These are phyloP conservation scores for Silene noctiflora DNA, from an alignment of 179 eudicot genomes.

Conservation along the genomic window DNA sequence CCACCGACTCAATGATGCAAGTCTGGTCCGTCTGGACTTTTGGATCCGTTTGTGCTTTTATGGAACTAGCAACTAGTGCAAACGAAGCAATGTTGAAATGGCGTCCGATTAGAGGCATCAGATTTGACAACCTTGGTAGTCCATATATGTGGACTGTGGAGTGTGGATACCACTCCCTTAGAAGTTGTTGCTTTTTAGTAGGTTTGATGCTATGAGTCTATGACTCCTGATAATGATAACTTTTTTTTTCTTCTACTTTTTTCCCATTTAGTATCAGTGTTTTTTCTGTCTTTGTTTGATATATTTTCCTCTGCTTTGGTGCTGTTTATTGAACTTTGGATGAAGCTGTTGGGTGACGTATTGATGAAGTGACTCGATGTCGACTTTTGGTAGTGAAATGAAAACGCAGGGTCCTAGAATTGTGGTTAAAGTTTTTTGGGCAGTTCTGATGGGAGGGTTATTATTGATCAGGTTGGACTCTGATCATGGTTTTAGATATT, in stretches of 20 bases:
- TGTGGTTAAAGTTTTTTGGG: background rate
- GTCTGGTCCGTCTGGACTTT: background rate
- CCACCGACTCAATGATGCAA: background rate
- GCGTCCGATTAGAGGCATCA: background rate
- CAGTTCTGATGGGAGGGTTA: background rate
- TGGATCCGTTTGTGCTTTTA: background rate
- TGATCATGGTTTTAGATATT: too few species aligned
- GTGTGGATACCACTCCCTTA: too few species aligned
- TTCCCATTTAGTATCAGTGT: background rate
- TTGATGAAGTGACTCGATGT: background rate
- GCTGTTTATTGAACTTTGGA: background rate
- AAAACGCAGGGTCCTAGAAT: background rate
- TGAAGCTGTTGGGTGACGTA: background rate
- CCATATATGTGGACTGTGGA: too few species aligned
- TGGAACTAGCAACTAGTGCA: background rate
- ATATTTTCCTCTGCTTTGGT: background rate
- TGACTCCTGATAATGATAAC: background rate
- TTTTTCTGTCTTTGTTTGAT: background rate
- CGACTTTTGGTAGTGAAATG: background rate
- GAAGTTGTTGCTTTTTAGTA: too few species aligned
- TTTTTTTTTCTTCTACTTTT: background rate
- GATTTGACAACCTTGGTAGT: background rate
- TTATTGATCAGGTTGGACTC: background rate
- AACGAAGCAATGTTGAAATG: background rate
- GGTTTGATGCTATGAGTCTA: too few species aligned